A percentile compares a stretch with the other conserved stretches of the same genome.
phyloP scores from a whole-genome alignment of 768 basidiomycete genomes.

The Collybia nuda region DNA sequence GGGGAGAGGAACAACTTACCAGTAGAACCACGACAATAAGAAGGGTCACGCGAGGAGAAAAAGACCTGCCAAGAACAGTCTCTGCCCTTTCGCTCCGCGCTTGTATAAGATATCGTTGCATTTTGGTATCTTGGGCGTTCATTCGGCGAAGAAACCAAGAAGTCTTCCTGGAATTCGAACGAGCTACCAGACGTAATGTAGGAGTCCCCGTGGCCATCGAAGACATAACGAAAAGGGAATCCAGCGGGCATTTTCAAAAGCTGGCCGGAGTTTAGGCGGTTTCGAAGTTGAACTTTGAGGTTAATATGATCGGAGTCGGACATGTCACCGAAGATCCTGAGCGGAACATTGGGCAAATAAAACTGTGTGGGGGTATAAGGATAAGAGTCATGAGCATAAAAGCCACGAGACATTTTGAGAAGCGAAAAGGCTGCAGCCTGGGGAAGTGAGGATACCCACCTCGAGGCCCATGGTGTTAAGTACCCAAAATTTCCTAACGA shows the following conservation, averaged over 20 bases:
- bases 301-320: conserved; percentile 13
- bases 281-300: conserved; percentile 26
- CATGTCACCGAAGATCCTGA: not conserved
- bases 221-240: conserved; percentile 34
- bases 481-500: conserved; percentile 3
- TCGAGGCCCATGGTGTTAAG: conserved; percentile 6
- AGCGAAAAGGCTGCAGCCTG: not conserved
- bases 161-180: conserved; percentile 34
- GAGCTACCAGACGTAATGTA: conserved; percentile 25
- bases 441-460: not conserved
- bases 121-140: conserved; percentile 15
- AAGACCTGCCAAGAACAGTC: conserved; percentile 32
- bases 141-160: conserved; percentile 17
- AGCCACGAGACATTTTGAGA: conserved; percentile 6
- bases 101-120: conserved; percentile 27
- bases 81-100: conserved; percentile 7
- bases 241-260: conserved; percentile 30
- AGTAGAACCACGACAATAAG: conserved; percentile 17
- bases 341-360: not conserved
- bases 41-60: conserved; percentile 20
- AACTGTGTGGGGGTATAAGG: conserved; percentile 5
- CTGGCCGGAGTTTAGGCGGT: conserved; percentile 26
- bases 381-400: conserved; percentile 3
- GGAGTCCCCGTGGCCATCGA: conserved; percentile 17
- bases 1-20: conserved; percentile 18